Conservation (phyloP, 1,139 yeast species). For the Suhomyces atakaporum region DNA sequence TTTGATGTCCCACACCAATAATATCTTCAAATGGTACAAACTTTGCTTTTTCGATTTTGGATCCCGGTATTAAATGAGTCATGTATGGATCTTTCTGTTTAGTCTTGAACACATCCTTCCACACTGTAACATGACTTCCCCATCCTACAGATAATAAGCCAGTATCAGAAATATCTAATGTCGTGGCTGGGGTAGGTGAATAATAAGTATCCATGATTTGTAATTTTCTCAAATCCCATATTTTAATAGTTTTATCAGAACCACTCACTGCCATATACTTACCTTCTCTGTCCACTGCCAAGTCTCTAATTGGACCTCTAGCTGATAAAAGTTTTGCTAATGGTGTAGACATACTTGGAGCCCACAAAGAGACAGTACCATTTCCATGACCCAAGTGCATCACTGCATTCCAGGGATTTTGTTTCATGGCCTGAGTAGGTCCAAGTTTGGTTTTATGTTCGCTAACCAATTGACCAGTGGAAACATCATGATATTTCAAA, state of each 20-base stretch:
- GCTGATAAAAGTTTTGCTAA: constrained; percentile 78
- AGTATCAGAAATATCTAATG: constrained; percentile 80
- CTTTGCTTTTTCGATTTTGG: constrained; percentile 63
- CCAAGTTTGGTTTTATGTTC: constrained; percentile 88
- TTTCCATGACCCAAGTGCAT: constrained; percentile 92
- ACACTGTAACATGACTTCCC: constrained; percentile 91
- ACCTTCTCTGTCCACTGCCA: constrained; percentile 91
- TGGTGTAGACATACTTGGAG: constrained; percentile 87
- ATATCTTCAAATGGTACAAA: constrained; percentile 97
- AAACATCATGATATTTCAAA: constrained; percentile 90
- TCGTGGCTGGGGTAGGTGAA: constrained; percentile 85
- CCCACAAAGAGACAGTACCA: constrained; percentile 92
- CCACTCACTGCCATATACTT: constrained; percentile 93
- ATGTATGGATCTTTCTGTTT: constrained; percentile 81
- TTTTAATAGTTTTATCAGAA: constrained; percentile 77
- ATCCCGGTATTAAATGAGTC: constrained; percentile 84
- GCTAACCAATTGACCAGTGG: constrained; percentile 84
- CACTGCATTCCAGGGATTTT: constrained; percentile 95
- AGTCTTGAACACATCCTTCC: constrained; percentile 72
- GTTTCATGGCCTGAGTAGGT: constrained; percentile 84
- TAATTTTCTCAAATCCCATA: constrained; percentile 92
- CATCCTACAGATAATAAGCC: constrained; percentile 88
- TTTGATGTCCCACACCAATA: constrained; percentile 81
- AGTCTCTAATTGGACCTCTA: constrained; percentile 83
- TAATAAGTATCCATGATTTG: constrained; percentile 71